A percentile compares a stretch with the other conserved stretches of the same genome.
Evolutionary conservation across 2,329 filamentous ascomycete genomes (phyloP).

Genomic region (Berkeleyomyces rouxiae): DNA sequence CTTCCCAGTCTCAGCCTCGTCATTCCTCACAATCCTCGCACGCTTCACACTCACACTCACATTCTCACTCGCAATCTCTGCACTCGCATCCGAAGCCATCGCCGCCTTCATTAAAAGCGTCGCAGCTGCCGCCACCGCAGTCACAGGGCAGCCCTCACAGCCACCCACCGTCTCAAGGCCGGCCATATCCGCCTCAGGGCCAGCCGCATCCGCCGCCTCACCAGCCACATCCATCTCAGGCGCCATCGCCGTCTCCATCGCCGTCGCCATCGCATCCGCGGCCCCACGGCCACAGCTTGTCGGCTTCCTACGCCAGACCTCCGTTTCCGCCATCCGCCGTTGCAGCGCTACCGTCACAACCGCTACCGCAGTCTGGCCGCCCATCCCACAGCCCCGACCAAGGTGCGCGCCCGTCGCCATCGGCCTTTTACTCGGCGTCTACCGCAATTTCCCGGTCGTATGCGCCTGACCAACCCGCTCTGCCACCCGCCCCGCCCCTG

Average conservation of each 20-base stretch:
- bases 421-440: slow-evolving; percentile 7
- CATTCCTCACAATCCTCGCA: slow-evolving; percentile 9
- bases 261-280: neutral
- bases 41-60: neutral
- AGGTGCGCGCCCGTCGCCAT: neutral
- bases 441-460: slow-evolving; percentile 6
- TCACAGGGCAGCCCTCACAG: neutral
- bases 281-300: neutral
- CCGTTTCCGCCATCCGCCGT: neutral
- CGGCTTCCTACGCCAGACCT: neutral
- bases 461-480: slow-evolving; percentile 10
- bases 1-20: slow-evolving; percentile 10
- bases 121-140: neutral
- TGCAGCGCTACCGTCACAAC: neutral
- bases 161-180: neutral
- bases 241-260: neutral
- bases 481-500: slow-evolving; percentile 16
- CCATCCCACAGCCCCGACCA: slow-evolving; percentile 4
- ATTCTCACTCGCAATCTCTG: neutral
- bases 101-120: neutral
- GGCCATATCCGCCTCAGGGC: neutral
- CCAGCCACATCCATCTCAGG: neutral
- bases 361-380: neutral
- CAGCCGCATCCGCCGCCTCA: slow-evolving; percentile 2
- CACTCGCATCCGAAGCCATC: slow-evolving; percentile 4